Evolutionary conservation across 2,329 filamentous ascomycete genomes (phyloP), one percentile per base, ranked within the genome.

Genomic region (Aspergillus fructus): DNA sequence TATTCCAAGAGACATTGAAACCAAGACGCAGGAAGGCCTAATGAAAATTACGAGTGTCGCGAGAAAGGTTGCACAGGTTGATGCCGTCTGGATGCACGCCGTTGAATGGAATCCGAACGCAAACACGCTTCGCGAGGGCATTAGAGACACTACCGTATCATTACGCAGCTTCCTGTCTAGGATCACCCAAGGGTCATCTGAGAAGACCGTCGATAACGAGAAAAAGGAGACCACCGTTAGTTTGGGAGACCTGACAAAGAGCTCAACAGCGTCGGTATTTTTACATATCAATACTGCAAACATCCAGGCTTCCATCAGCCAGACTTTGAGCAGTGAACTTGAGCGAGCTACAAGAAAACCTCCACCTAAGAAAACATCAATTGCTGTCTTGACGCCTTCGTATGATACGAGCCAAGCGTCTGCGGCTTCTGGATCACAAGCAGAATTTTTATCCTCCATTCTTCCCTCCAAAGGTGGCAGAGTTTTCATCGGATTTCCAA

Each of bases 271-370:
- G 0, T 91, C 89, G 15, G 93, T 97, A 33, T 97, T 96, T 71
- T 79, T 99, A 19, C 85, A 92, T 49, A 89, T 96, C 19, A 96
- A 90, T 47, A 93, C 92, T 8, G 93, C 93, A 30, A 84, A 85
- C 46, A 87, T 97, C 33, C 84, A 86, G 65, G 96, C 93, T 0
- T 89, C 84, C 47, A 87, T 97, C 1, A 80, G 84, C 19, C 77
- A 83, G 30, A 85, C 81, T 40, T 91, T 97, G 66, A 87, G 91
- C 3, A 83, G 87, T 1, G 96, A 99, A 71, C 83, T 99, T 11
- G 92, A 97, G 76, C 86, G 96, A 60, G 94, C 96, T 15, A 99
- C 96, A 1, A 97, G 97, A 76, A 99, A 99, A 69, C 91, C 93
- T 3, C 94, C 96, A 0, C 94, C 94, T 0, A 96, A 91, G 71